A percentile compares a stretch with the other conserved stretches of the same genome.
Conservation (phyloP, 2,329 filamentous ascomycete genomes). For the Elsinoe australis region DNA sequence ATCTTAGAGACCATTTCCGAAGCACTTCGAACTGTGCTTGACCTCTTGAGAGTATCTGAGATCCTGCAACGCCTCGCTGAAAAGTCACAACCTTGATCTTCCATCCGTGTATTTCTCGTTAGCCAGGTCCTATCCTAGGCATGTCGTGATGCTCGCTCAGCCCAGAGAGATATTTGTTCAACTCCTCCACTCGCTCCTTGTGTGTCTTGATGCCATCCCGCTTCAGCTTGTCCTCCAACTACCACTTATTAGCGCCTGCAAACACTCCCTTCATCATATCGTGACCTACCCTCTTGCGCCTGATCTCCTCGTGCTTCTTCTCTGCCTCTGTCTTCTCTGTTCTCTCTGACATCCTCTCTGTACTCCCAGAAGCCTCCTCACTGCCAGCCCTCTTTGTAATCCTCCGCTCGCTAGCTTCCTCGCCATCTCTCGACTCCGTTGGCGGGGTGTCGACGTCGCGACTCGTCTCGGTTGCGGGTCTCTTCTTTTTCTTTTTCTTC, state of each 20-base stretch:
- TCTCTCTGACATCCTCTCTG: slow-evolving; percentile 25
- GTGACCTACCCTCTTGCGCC: slow-evolving; percentile 66
- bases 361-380: slow-evolving; percentile 28
- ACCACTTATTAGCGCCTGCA: too few species aligned
- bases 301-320: slow-evolving; percentile 68
- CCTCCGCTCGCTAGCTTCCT: slow-evolving; percentile 22
- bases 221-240: slow-evolving; percentile 75
- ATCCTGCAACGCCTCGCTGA: slow-evolving; percentile 16
- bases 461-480: slow-evolving; percentile 29
- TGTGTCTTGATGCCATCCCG: slow-evolving; percentile 90
- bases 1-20: too few species aligned
- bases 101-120: slow-evolving; percentile 32
- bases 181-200: slow-evolving; percentile 89
- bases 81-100: background rate
- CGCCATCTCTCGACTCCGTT: slow-evolving; percentile 7
- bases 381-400: slow-evolving; percentile 25
- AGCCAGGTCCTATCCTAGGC: slow-evolving; percentile 54
- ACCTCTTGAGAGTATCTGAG: too few species aligned
- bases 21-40: too few species aligned
- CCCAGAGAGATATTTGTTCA: slow-evolving; percentile 87
- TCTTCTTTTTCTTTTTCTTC: slow-evolving; percentile 54
- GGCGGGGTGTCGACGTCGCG: slow-evolving; percentile 14
- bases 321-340: slow-evolving; percentile 75
- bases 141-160: slow-evolving; percentile 98
- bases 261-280: too few species aligned